Conservation (phyloP, 2,329 filamentous ascomycete genomes). For the Tolypocladium sp. region DNA sequence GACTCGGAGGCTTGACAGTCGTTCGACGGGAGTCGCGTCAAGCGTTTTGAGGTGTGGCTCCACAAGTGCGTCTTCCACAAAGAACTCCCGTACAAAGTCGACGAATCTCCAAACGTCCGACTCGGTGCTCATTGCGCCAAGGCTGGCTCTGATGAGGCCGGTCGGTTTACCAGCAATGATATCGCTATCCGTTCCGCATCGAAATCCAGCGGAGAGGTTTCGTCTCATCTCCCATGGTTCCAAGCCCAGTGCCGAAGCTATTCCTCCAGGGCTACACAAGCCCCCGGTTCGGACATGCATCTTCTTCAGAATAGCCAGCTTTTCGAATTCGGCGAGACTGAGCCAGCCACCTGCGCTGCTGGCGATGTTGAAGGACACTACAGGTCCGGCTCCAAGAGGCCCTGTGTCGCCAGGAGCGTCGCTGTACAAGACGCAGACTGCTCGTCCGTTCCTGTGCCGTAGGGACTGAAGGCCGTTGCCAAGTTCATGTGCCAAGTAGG, state of each 20-base stretch:
- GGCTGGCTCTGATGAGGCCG: slow-evolving; percentile 73
- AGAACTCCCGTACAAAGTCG: slow-evolving; percentile 64
- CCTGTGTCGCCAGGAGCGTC: slow-evolving; percentile 8
- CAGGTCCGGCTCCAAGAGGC: slow-evolving; percentile 53
- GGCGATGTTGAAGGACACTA: slow-evolving; percentile 75
- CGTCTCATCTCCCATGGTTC: slow-evolving; percentile 72
- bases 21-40: background rate
- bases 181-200: slow-evolving; percentile 77
- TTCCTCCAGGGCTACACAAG: slow-evolving; percentile 84
- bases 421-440: slow-evolving; percentile 60
- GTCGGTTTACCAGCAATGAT: slow-evolving; percentile 78
- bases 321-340: slow-evolving; percentile 78
- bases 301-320: slow-evolving; percentile 65
- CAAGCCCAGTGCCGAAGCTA: slow-evolving; percentile 64
- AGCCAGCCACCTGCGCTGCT: slow-evolving; percentile 64
- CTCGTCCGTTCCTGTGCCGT: slow-evolving; percentile 57
- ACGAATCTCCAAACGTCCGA: slow-evolving; percentile 66
- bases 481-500: slow-evolving; percentile 52
- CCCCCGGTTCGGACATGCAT: slow-evolving; percentile 85
- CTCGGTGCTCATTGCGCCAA: slow-evolving; percentile 82
- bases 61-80: slow-evolving; percentile 18
- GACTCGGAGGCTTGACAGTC: slow-evolving; percentile 26
- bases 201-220: slow-evolving; percentile 77
- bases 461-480: slow-evolving; percentile 48
- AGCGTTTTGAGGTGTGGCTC: background rate